Conservation (phyloP, 345 rosid species). For the Acer campestre region DNA sequence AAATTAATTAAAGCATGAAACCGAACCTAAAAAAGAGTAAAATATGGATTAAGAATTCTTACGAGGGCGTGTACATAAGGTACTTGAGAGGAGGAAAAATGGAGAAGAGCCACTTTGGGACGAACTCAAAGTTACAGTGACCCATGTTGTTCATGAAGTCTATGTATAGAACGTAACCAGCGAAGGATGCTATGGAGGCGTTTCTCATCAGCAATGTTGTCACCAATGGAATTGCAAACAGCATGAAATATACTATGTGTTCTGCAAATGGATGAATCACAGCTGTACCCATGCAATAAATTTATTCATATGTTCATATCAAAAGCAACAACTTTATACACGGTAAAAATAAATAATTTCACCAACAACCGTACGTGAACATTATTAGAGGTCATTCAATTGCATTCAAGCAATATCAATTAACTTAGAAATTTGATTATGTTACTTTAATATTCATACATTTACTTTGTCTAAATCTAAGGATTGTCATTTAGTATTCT, state of each 20-base stretch:
- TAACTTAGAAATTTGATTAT: too few relatives aligned
- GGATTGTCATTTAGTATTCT: too few relatives aligned
- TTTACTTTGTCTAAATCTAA: too few relatives aligned
- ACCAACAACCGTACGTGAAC: too few relatives aligned
- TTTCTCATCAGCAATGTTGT: constrained; percentile 15
- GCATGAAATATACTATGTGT: constrained; percentile 33
- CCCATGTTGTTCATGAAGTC: constrained; percentile 57
- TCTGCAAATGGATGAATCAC: constrained; percentile 61
- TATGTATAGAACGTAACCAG: constrained; percentile 35
- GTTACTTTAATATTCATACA: too few relatives aligned
- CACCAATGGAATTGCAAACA: constrained; percentile 40
- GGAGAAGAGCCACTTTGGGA: constrained; percentile 45
- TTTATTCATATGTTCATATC: too few relatives aligned
- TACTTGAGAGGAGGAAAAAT: constrained; percentile 53
- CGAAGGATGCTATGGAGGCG: constrained; percentile 18
- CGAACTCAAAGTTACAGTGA: constrained; percentile 62
- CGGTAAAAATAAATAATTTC: too few relatives aligned
- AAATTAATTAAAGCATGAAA: too few relatives aligned
- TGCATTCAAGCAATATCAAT: too few relatives aligned
- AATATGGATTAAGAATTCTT: constrained; percentile 13
- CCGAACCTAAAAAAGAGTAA: neutral
- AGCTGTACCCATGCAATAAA: constrained; percentile 33
- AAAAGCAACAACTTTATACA: too few relatives aligned
- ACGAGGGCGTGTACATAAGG: constrained; percentile 63
- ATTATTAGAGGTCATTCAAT: too few relatives aligned